Conservation (phyloP, 441 rosid genomes). For the Pelargonium citronellum region DNA sequence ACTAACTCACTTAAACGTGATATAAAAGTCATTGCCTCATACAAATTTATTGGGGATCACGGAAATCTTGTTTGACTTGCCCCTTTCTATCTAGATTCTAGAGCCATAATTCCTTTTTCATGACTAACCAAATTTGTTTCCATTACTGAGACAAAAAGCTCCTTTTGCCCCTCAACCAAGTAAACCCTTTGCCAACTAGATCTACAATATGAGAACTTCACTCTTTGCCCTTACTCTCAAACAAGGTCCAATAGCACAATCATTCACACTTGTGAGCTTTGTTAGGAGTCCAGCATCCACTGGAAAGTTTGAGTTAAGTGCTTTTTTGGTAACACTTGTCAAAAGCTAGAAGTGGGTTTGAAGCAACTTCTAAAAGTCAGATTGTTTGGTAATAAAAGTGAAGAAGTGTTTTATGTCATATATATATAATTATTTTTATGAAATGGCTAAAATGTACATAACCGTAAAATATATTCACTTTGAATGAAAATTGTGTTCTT, state of each 20-base stretch:
- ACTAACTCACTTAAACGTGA: background rate
- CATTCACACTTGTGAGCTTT: background rate
- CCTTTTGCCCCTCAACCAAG: conserved; percentile 1
- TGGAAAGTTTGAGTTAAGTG: conserved; percentile 5
- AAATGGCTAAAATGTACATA: too few species aligned
- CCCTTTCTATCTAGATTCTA: conserved; percentile 5
- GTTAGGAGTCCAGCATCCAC: conserved; percentile 1
- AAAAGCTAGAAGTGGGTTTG: too few species aligned
- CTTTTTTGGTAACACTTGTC: background rate
- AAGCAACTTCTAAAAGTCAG: too few species aligned
- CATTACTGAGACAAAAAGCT: background rate
- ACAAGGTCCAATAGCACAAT: background rate
- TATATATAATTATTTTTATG: too few species aligned
- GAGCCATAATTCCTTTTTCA: background rate
- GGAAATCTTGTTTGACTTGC: background rate
- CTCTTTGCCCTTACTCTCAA: background rate
- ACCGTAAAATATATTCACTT: too few species aligned
- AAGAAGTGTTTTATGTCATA: too few species aligned
- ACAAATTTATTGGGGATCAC: background rate
- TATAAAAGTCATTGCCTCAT: conserved; percentile 4
- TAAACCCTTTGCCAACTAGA: background rate
- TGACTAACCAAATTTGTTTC: background rate
- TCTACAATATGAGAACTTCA: background rate
- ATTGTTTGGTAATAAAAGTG: too few species aligned
- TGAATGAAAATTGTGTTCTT: too few species aligned